These are phyloP conservation scores for Elaeagnus macrophylla DNA, from an alignment of 306 rosid species.

Conservation along the genomic window DNA sequence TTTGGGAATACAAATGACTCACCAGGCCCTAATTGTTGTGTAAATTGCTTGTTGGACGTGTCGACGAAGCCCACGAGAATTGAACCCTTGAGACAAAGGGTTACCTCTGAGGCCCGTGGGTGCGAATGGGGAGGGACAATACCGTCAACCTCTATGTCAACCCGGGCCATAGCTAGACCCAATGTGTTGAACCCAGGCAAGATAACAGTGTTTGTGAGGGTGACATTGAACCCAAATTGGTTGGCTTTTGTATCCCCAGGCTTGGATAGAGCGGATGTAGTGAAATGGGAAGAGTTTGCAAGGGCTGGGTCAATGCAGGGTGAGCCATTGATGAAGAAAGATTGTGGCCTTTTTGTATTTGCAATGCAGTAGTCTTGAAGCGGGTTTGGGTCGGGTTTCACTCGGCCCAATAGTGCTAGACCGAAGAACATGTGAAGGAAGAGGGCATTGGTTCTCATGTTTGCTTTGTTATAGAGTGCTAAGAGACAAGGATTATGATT, in stretches of 20 bases:
- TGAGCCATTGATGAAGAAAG: slow-evolving; percentile 34
- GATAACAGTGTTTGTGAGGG: slow-evolving; percentile 27
- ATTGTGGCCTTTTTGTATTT: slow-evolving; percentile 19
- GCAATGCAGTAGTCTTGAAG: slow-evolving; percentile 77
- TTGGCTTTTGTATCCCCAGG: slow-evolving; percentile 29
- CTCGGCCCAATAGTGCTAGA: slow-evolving; percentile 22
- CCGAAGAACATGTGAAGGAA: slow-evolving; percentile 22
- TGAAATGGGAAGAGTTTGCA: slow-evolving; percentile 37
- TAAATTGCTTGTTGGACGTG: slow-evolving; percentile 25
- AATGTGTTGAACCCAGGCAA: slow-evolving; percentile 72
- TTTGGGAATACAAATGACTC: slow-evolving; percentile 52
- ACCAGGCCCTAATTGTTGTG: slow-evolving; percentile 31
- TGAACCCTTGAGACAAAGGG: slow-evolving; percentile 33
- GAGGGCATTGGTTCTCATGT: slow-evolving; percentile 29
- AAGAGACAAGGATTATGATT: too few species aligned
- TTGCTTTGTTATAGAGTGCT: background rate
- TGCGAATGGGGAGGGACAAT: slow-evolving; percentile 32
- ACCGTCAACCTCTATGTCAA: too few species aligned
- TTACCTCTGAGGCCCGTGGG: slow-evolving; percentile 64
- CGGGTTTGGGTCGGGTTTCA: slow-evolving; percentile 46
- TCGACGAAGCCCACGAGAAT: slow-evolving; percentile 59
- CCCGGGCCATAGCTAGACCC: slow-evolving; percentile 47
- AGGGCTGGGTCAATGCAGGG: slow-evolving; percentile 59
- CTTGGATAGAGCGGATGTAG: slow-evolving; percentile 44
- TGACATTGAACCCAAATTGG: slow-evolving; percentile 27